Base-by-base conservation (phyloP, 139 green algal genomes). In the Limnomonas spitsbergensis region DNA sequence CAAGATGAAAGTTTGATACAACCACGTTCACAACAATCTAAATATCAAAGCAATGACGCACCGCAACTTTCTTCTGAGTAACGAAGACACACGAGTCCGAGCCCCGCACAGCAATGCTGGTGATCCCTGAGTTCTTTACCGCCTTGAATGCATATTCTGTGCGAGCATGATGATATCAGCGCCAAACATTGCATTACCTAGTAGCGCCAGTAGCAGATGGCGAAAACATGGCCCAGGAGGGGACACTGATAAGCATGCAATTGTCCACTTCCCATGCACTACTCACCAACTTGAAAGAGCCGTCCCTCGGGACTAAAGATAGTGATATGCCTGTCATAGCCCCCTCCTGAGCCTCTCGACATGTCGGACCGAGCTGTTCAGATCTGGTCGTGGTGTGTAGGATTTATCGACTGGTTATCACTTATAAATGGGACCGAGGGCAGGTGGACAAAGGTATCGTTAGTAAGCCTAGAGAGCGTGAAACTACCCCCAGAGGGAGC, bases 61-160 rank as follows among this genome's bases (percentile, higher is more conserved):
- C 94, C 86, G 92, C 89, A 0, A 96, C 92, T 75, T 94, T 94
- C 74, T 94, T 94, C 78, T 97, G 93, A 26, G 95, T 98, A 0
- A 98, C 95, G 32, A 98, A 89, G 31, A 90, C 92, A 0, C 98
- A 94, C 69, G 73, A 90, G 83, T 99, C 96, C 29, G 91, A 93
- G 27, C 95, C 96, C 0, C 95, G 88, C 31, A 99, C 90, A 1
- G 83, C 96, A 37, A 99, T 95, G 56, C 87, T 94, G 0, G 94
- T 99, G n/a, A 95, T 83, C 1, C 96, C 96, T 0, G 78, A 84
- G 2, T 92, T 86, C 76, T 97, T 95, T 2, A 97, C 94, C 7
- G 96, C 95, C 78, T 99, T 98, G 88, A 99, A 99, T 0, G 96
- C 96, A 89, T 99, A 99, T 84, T 99, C 95, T 98, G 90, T 74